phyloP scores from a whole-genome alignment of 371 early-diverging fungal species.

The Mortierella sp. region DNA sequence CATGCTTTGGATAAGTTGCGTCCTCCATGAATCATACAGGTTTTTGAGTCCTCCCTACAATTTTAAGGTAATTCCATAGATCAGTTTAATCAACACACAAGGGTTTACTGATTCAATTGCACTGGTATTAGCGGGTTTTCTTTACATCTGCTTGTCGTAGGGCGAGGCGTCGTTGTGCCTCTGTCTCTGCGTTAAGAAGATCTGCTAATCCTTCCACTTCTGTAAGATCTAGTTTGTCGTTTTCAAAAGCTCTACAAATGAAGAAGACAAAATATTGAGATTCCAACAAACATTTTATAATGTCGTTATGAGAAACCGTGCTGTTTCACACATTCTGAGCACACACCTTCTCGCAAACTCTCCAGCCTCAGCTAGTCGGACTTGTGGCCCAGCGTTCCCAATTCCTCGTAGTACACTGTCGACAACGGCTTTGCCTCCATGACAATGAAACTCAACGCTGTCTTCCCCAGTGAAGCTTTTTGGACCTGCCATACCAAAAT shows the following conservation, averaged over 20 bases:
- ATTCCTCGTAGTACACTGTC: slow-evolving; percentile 71
- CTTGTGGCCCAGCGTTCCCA: slow-evolving; percentile 50
- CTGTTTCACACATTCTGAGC: neutral
- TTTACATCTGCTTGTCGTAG: slow-evolving; percentile 77
- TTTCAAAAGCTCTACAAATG: slow-evolving; percentile 75
- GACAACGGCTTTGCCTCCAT: slow-evolving; percentile 84
- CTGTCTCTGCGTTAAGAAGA: slow-evolving; percentile 87
- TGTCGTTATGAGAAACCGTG: neutral
- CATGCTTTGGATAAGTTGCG: slow-evolving; percentile 69
- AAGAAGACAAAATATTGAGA: neutral
- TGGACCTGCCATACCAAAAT: slow-evolving; percentile 61
- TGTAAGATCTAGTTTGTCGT: slow-evolving; percentile 84
- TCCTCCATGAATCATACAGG: slow-evolving; percentile 77
- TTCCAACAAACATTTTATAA: no score
- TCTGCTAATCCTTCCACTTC: slow-evolving; percentile 86
- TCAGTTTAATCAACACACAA: neutral
- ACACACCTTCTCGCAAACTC: slow-evolving; percentile 73
- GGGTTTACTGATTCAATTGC: neutral
- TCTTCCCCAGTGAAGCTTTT: slow-evolving; percentile 87
- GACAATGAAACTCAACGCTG: slow-evolving; percentile 83
- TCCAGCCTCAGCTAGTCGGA: slow-evolving; percentile 82
- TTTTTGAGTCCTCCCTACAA: slow-evolving; percentile 72
- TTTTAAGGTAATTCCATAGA: neutral
- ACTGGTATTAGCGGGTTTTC: neutral
- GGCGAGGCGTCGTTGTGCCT: slow-evolving; percentile 78